phyloP scores from a whole-genome alignment of 208 protist genomes.

The Acanthamoeba triangularis region DNA sequence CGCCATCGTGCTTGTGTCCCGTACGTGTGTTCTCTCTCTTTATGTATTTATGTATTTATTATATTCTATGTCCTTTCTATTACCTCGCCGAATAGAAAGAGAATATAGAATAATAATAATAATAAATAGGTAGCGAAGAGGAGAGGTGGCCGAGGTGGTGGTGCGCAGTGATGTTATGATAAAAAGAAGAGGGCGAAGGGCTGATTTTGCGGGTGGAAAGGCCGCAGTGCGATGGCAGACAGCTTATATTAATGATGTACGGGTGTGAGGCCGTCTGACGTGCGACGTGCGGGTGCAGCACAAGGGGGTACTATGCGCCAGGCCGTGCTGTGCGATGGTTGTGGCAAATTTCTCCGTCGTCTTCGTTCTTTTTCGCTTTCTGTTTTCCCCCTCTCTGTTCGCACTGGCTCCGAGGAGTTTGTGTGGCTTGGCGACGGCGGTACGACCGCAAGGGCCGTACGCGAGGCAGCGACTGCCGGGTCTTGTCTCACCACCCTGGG shows the following conservation, averaged over 20 bases:
- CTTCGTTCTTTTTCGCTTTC: slow-evolving; percentile 31
- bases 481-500: no score
- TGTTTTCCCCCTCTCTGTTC: no score
- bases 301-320: neutral
- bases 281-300: neutral
- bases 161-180: no score
- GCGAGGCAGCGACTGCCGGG: no score
- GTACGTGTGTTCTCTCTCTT: neutral
- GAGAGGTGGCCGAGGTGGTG: no score
- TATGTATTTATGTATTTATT: neutral
- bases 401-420: neutral
- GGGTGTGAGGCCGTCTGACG: neutral
- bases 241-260: slow-evolving; percentile 2
- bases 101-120: neutral
- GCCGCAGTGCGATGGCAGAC: neutral
- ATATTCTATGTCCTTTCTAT: slow-evolving; percentile 25
- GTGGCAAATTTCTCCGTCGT: neutral
- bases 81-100: neutral
- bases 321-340: neutral
- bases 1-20: no score
- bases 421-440: neutral
- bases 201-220: no score
- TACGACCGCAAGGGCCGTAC: no score
- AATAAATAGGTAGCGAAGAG: no score
- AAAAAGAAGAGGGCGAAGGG: no score